phyloP scores from a whole-genome alignment of 2,329 filamentous ascomycete genomes.

The Penicillium sp. region DNA sequence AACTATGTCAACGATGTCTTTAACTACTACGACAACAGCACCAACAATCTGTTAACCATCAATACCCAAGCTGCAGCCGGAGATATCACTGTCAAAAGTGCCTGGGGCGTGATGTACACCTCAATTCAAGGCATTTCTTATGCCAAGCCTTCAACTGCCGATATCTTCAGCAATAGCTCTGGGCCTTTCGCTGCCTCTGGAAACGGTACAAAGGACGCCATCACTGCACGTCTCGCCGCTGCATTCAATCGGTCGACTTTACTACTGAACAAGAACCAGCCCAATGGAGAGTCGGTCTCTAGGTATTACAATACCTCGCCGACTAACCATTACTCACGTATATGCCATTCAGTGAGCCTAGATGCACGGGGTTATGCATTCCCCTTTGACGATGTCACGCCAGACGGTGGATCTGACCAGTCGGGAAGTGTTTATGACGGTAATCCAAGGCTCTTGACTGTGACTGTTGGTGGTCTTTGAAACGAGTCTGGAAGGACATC shows the following conservation, averaged over 20 bases:
- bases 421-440: slow-evolving; percentile 63
- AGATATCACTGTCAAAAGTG: slow-evolving; percentile 54
- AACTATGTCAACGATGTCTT: slow-evolving; percentile 56
- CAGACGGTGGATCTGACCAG: slow-evolving; percentile 59
- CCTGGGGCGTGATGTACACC: slow-evolving; percentile 45
- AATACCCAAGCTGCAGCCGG: slow-evolving; percentile 67
- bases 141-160: slow-evolving; percentile 57
- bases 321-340: slow-evolving; percentile 69
- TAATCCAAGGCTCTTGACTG: slow-evolving; percentile 57
- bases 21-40: slow-evolving; percentile 42
- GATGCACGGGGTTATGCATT: slow-evolving; percentile 69
- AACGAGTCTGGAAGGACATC: slow-evolving; percentile 5
- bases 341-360: slow-evolving; percentile 63
- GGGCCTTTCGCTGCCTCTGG: slow-evolving; percentile 57
- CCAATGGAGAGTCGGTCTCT: slow-evolving; percentile 51
- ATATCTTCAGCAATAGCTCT: slow-evolving; percentile 68
- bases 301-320: slow-evolving; percentile 57
- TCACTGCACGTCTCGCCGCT: slow-evolving; percentile 73
- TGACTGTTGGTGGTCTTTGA: slow-evolving; percentile 55
- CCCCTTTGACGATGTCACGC: slow-evolving; percentile 69
- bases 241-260: slow-evolving; percentile 75
- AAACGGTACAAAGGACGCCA: slow-evolving; percentile 57
- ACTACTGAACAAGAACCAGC: slow-evolving; percentile 54
- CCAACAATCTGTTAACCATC: slow-evolving; percentile 52
- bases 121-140: slow-evolving; percentile 54